Evolutionary conservation across 768 basidiomycete genomes (phyloP).

Genomic region (Tricholoma sp.): DNA sequence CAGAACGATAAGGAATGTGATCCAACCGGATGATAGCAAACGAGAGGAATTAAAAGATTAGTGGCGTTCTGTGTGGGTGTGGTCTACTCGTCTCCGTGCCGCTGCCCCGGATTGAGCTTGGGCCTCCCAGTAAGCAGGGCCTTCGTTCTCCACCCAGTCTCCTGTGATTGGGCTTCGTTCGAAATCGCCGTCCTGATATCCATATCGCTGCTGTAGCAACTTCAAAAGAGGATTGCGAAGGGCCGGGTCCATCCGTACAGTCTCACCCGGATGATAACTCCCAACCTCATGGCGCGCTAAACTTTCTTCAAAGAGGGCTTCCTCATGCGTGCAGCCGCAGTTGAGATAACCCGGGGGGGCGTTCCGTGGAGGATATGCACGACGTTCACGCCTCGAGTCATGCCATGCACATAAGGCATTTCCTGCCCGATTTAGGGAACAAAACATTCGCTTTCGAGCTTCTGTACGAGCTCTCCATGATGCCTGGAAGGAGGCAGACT

Average conservation of each 20-base stretch:
- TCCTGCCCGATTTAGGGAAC: slow-evolving; percentile 81
- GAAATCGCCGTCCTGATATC: slow-evolving; percentile 83
- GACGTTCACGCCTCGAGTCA: slow-evolving; percentile 80
- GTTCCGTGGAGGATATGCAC: slow-evolving; percentile 71
- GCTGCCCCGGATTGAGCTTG: slow-evolving; percentile 33
- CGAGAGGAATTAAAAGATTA: slow-evolving; percentile 5
- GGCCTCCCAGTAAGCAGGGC: slow-evolving; percentile 58
- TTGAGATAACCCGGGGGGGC: slow-evolving; percentile 76
- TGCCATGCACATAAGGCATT: slow-evolving; percentile 91
- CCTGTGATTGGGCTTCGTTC: slow-evolving; percentile 63
- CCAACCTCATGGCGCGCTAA: slow-evolving; percentile 75
- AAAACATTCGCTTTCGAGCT: slow-evolving; percentile 64
- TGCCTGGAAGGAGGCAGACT: slow-evolving; percentile 45
- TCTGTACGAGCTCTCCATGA: slow-evolving; percentile 74
- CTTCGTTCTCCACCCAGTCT: slow-evolving; percentile 67
- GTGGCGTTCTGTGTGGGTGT: slow-evolving; percentile 18
- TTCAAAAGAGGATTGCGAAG: slow-evolving; percentile 75
- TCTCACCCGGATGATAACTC: slow-evolving; percentile 79
- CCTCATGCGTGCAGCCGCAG: slow-evolving; percentile 81
- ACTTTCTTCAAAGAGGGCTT: slow-evolving; percentile 85
- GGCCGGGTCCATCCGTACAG: slow-evolving; percentile 85
- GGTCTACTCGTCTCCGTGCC: slow-evolving; percentile 29
- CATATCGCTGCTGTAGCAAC: slow-evolving; percentile 67
- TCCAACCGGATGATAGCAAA: not conserved
- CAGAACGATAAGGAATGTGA: not conserved